phyloP scores from a whole-genome alignment of 345 rosid genomes.

The Passiflora organensis region DNA sequence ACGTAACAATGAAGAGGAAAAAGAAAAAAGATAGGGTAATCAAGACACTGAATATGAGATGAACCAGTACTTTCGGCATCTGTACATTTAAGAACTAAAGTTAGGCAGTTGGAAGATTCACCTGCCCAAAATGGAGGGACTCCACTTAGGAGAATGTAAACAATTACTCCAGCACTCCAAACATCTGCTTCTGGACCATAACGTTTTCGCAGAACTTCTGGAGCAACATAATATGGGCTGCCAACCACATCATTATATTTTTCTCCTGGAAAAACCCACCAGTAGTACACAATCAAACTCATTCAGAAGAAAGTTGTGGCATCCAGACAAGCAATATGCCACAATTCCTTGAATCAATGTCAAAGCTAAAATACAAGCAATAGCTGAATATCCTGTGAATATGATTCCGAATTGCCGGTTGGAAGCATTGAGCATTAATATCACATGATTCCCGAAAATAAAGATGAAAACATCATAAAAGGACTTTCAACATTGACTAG shows the following conservation, averaged over 20 bases:
- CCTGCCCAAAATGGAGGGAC: conserved; percentile 38
- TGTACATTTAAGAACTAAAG: background rate
- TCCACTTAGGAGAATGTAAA: conserved; percentile 29
- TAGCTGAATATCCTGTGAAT: no score
- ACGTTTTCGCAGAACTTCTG: conserved; percentile 24
- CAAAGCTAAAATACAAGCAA: no score
- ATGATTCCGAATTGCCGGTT: no score
- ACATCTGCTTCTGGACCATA: conserved; percentile 29
- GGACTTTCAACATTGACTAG: background rate
- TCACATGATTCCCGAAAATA: no score
- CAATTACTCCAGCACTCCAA: conserved; percentile 33
- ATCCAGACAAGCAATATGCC: background rate
- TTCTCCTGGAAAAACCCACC: conserved; percentile 15
- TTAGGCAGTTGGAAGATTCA: background rate
- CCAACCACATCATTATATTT: conserved; percentile 27
- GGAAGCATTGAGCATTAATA: no score
- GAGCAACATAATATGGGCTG: conserved; percentile 32
- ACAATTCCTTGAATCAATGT: no score
- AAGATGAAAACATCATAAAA: no score
- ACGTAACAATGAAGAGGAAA: conserved; percentile 6
- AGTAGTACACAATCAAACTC: background rate
- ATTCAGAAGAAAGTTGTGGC: background rate
- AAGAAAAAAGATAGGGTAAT: background rate
- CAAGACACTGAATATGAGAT: background rate
- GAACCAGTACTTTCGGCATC: no score